Conservation (phyloP, 225 moss, liverwort and hornwort species). For the Asterella californica region DNA sequence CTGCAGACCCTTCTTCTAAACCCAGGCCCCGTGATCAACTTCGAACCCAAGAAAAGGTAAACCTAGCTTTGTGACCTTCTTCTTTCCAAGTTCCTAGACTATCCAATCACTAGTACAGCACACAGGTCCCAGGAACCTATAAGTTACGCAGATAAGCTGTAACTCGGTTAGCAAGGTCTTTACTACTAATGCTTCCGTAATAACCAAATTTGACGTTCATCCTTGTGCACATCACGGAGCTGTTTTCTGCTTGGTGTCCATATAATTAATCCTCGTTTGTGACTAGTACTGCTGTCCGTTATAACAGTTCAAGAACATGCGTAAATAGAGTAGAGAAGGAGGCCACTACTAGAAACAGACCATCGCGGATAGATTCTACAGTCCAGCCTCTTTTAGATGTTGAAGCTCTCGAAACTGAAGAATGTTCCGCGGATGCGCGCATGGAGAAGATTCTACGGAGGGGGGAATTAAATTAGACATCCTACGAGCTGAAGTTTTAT, state of each 20-base stretch:
- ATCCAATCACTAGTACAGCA: background rate
- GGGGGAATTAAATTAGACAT: background rate
- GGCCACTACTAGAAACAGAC: background rate
- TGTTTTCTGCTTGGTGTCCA: too few relatives aligned
- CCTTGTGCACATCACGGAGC: too few relatives aligned
- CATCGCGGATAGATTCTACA: background rate
- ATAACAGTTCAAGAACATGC: background rate
- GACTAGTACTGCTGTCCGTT: background rate
- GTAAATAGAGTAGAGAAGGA: too few relatives aligned
- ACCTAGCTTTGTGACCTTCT: background rate
- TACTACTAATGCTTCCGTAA: too few relatives aligned
- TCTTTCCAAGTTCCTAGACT: background rate
- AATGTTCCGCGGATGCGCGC: background rate
- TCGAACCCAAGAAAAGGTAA: background rate
- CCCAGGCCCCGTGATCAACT: conserved; percentile 16
- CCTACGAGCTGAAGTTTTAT: background rate
- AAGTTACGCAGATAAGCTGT: background rate
- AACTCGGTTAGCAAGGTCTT: too few relatives aligned
- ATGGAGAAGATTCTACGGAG: background rate
- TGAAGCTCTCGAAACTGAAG: background rate
- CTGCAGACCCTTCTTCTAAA: conserved; percentile 11
- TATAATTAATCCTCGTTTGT: too few relatives aligned
- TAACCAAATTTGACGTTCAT: too few relatives aligned
- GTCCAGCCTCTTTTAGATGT: background rate
- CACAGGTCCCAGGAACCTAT: conserved; percentile 8